Conservation (phyloP, 2,329 filamentous ascomycete species). For the Dactylellina parvicollis region DNA sequence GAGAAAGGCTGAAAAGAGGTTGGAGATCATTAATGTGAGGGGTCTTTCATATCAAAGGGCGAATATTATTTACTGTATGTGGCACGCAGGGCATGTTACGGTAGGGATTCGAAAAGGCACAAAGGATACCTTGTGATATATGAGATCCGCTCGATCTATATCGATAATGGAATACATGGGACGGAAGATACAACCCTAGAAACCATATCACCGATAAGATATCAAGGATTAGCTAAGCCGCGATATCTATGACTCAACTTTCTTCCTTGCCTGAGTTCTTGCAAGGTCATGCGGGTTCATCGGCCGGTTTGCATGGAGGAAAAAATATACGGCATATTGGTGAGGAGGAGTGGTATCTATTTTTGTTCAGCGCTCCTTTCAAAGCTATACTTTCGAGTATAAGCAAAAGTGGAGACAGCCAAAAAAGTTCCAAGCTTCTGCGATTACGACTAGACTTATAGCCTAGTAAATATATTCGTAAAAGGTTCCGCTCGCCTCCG, state of each 20-base stretch:
- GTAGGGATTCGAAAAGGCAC: background rate
- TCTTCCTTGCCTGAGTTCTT: background rate
- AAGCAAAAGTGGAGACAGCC: background rate
- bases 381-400: background rate
- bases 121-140: conserved; percentile 3
- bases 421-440: background rate
- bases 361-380: conserved; percentile 1
- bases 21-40: conserved; percentile 4
- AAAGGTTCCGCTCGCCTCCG: conserved; percentile 37
- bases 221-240: background rate
- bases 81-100: background rate
- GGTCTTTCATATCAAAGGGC: background rate
- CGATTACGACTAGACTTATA: conserved; percentile 19
- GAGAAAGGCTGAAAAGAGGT: background rate
- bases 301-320: conserved; percentile 3
- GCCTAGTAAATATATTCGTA: conserved; percentile 7
- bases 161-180: background rate
- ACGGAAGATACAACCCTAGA: background rate
- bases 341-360: background rate
- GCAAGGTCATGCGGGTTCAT: conserved; percentile 20
- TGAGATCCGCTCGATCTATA: background rate
- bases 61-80: background rate
- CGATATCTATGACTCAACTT: conserved; percentile 14
- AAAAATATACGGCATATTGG: background rate
- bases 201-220: background rate